Conservation (phyloP, 2,329 filamentous ascomycete genomes). For the Cryphonectria naterciae region DNA sequence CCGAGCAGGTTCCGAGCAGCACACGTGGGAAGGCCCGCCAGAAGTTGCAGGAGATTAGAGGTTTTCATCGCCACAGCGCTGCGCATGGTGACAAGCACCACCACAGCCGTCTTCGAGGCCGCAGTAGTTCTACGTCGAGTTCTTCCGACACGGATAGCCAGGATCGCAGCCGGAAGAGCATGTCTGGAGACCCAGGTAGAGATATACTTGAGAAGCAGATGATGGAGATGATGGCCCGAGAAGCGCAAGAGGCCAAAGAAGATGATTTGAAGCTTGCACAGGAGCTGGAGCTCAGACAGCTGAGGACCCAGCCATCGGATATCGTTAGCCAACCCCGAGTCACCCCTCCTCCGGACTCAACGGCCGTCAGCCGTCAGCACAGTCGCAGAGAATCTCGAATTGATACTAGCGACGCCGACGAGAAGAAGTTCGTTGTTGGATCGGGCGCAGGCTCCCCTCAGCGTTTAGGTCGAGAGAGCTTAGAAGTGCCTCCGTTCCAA, state of each 20-base stretch:
- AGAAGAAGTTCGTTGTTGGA: conserved; percentile 30
- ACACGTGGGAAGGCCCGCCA: conserved; percentile 63
- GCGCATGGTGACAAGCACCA: conserved; percentile 41
- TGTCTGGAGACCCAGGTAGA: conserved; percentile 53
- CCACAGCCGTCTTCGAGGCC: conserved; percentile 57
- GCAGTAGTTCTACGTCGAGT: conserved; percentile 61
- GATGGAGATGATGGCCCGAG: conserved; percentile 62
- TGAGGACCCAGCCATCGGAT: conserved; percentile 39
- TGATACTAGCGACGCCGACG: conserved; percentile 48
- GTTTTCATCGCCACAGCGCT: conserved; percentile 57
- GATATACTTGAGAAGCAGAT: conserved; percentile 65
- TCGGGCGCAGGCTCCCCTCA: conserved; percentile 37
- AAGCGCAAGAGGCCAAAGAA: conserved; percentile 51
- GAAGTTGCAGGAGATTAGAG: conserved; percentile 61
- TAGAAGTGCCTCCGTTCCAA: conserved; percentile 51
- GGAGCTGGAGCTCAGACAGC: conserved; percentile 39
- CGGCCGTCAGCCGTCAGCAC: conserved; percentile 38
- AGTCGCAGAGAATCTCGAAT: conserved; percentile 44
- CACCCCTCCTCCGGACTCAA: conserved; percentile 32
- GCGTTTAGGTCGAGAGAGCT: conserved; percentile 45
- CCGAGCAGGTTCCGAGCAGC: conserved; percentile 54
- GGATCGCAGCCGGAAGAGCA: conserved; percentile 47
- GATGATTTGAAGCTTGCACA: conserved; percentile 41
- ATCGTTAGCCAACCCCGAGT: conserved; percentile 41
- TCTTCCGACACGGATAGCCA: conserved; percentile 63